phyloP scores from a whole-genome alignment of 495 filamentous ascomycete genomes.

The Annulohypoxylon bovei region DNA sequence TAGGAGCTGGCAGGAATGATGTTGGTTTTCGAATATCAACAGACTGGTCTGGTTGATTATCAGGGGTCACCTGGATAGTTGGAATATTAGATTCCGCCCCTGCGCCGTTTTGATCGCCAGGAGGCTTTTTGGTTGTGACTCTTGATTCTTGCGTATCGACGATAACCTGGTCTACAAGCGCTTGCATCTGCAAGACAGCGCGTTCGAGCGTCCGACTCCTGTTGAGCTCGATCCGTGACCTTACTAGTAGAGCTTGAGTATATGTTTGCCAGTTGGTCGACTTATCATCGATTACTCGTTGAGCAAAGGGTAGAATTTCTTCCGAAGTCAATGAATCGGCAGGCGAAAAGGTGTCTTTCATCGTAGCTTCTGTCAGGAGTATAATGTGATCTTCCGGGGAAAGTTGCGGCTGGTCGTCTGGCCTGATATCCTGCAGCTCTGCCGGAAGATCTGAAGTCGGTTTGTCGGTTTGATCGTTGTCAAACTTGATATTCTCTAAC shows the following conservation, averaged over 20 bases:
- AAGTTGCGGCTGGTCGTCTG: conserved; percentile 83
- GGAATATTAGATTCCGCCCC: conserved; percentile 46
- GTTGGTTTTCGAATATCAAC: conserved; percentile 56
- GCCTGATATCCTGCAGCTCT: conserved; percentile 69
- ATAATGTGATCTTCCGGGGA: conserved; percentile 85
- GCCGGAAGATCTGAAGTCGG: conserved; percentile 64
- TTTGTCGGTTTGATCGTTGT: conserved; percentile 56
- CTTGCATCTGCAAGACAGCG: conserved; percentile 92
- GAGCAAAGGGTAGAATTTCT: conserved; percentile 90
- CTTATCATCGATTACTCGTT: conserved; percentile 85
- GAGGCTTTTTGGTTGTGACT: conserved; percentile 32
- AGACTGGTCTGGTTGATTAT: conserved; percentile 23
- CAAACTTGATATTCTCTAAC: conserved; percentile 84
- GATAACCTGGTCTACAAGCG: conserved; percentile 94
- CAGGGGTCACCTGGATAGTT: conserved; percentile 50
- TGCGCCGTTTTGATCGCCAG: neutral
- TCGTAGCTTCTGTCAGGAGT: conserved; percentile 82
- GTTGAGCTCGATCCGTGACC: conserved; percentile 89
- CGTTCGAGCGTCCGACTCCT: conserved; percentile 86
- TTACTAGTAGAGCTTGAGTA: conserved; percentile 87
- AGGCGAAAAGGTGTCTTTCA: conserved; percentile 85
- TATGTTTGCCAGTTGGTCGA: conserved; percentile 98
- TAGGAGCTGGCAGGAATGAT: conserved; percentile 84
- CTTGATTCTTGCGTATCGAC: conserved; percentile 75
- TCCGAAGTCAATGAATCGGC: conserved; percentile 87